Base-by-base conservation (phyloP, 768 basidiomycete genomes). In the Daedalea quercina region DNA sequence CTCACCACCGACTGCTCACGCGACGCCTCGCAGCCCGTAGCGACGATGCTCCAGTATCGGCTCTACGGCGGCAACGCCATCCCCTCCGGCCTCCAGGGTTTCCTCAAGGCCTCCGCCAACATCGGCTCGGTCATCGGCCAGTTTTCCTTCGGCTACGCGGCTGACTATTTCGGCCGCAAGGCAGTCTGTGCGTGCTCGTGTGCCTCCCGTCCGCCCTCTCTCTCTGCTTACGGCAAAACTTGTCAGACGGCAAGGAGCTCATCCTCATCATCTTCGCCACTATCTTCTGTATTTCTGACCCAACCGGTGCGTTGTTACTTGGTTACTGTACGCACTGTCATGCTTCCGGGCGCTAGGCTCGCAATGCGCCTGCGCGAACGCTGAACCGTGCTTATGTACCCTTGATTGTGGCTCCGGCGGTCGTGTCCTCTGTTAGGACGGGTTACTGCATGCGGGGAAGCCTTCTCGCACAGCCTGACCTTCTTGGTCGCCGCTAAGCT, bases 221-320 rank as follows among this genome's bases (percentile, higher is more conserved):
- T 56, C 23, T 54, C 43, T 15, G 3, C n/a, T 11, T 9, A 22
- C 1, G 25, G 9, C 62, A n/a, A n/a, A n/a, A n/a, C n/a, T n/a
- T n/a, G n/a, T n/a, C n/a, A 82, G 83, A 87, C 56, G 85, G 87
- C 9, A 85, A 87, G 63, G 87, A 90, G 61, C 76, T 90, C 48
- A 85, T 89, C 78, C 69, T 90, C 53, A 87, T 88, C 58, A 89
- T 90, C 61, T 55, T 89, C 47, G 87, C 84, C 0, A 90, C 88
- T 1, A 87, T 90, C 61, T 65, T 89, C 33, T 77, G 75, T 25
- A 72, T 90, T 52, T 78, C 81, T 1, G 79, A 76, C 13, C 87
- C 87, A 0, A 86, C 86, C 3, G 81, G 73, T 71, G 51, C 33
- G 57, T 40, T 3, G n/a, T n/a, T 15, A 40, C 11, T 31, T 31